These are phyloP conservation scores for Scheffersomyces titani DNA, from an alignment of 1,139 yeast species.

Conservation along the genomic window DNA sequence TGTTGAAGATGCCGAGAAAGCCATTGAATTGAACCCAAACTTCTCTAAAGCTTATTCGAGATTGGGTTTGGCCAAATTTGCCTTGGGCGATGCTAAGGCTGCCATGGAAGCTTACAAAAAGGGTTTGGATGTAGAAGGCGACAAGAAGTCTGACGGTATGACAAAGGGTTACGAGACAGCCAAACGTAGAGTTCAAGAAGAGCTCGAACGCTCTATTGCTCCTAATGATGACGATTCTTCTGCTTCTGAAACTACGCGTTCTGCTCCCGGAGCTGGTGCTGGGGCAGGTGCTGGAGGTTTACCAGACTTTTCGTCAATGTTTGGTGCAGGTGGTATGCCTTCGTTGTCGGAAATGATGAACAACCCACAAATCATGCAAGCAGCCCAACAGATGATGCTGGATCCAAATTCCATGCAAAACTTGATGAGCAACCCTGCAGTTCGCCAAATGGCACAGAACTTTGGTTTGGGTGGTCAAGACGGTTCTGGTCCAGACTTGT, in stretches of 20 bases:
- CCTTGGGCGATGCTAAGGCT: constrained; percentile 85
- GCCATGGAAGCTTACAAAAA: constrained; percentile 87
- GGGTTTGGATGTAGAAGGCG: constrained; percentile 89
- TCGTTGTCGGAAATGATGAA: constrained; percentile 63
- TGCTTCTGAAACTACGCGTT: constrained; percentile 20
- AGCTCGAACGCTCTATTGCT: constrained; percentile 51
- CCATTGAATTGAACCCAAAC: constrained; percentile 72
- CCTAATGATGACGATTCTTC: constrained; percentile 21
- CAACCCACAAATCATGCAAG: constrained; percentile 89
- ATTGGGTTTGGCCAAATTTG: constrained; percentile 89
- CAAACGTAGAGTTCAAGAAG: constrained; percentile 78
- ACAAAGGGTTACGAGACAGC: constrained; percentile 92
- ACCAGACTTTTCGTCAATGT: constrained; percentile 68
- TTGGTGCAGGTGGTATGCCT: constrained; percentile 68
- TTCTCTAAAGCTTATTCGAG: constrained; percentile 95
- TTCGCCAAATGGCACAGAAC: constrained; percentile 74
- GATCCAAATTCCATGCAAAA: constrained; percentile 79
- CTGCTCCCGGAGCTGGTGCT: constrained; percentile 25
- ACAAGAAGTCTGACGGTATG: constrained; percentile 85
- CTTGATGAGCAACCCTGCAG: constrained; percentile 79
- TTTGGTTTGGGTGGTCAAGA: constrained; percentile 62
- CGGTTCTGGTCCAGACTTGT: constrained; percentile 54
- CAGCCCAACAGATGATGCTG: constrained; percentile 91
- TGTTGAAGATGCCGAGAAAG: constrained; percentile 77
- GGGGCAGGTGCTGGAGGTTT: constrained; percentile 59